Percentiles rank a stretch among this genome's conserved stretches.
Evolutionary conservation across 257 asterid genomes (phyloP).

Genomic region (Rubia yunnanensis): DNA sequence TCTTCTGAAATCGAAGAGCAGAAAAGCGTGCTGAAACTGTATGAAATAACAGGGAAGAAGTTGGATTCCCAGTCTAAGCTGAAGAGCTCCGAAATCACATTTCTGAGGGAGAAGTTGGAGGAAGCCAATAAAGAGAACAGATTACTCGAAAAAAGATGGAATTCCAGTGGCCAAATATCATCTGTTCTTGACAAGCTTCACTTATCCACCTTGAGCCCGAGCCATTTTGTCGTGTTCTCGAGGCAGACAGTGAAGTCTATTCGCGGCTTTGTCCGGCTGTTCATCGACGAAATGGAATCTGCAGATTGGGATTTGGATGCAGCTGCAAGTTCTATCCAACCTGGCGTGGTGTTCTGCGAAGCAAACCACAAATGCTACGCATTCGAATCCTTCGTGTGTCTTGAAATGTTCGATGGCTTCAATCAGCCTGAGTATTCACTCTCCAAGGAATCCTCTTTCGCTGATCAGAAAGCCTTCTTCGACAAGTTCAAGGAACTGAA

Average conservation of each 20-base stretch:
- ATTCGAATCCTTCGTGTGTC: slow-evolving; percentile 62
- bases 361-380: slow-evolving; percentile 46
- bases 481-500: slow-evolving; percentile 49
- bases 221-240: slow-evolving; percentile 38
- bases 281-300: slow-evolving; percentile 50
- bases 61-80: slow-evolving; percentile 68
- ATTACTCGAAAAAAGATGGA: slow-evolving; percentile 49
- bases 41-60: slow-evolving; percentile 54
- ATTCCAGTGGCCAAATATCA: slow-evolving; percentile 36
- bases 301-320: slow-evolving; percentile 69
- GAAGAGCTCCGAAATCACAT: slow-evolving; percentile 67
- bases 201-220: slow-evolving; percentile 37
- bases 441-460: slow-evolving; percentile 4
- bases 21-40: slow-evolving; percentile 44
- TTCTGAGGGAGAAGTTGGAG: slow-evolving; percentile 59
- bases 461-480: slow-evolving; percentile 24
- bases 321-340: slow-evolving; percentile 54
- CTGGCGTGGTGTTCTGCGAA: slow-evolving; percentile 44
- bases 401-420: slow-evolving; percentile 72
- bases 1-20: slow-evolving; percentile 59
- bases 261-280: slow-evolving; percentile 49
- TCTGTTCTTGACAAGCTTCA: slow-evolving; percentile 22
- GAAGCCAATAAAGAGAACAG: slow-evolving; percentile 48
- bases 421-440: slow-evolving; percentile 36
- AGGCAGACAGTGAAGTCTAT: slow-evolving; percentile 44